Evolutionary conservation across 306 rosid genomes (phyloP).

Genomic region (Cucurbita ficifolia): DNA sequence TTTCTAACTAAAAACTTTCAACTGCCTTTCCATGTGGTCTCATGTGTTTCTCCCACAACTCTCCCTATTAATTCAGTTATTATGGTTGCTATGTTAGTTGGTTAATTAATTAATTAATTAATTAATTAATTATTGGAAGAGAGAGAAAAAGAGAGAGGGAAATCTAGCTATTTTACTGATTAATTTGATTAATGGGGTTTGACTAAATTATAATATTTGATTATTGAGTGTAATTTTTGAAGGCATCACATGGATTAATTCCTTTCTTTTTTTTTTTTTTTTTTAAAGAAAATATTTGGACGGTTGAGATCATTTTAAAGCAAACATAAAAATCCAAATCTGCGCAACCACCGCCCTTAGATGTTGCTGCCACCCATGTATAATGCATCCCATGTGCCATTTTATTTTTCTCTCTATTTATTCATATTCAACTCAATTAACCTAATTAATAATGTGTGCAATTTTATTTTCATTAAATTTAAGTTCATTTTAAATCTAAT

Average conservation of each 20-base stretch:
- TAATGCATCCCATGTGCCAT: conserved; percentile 7
- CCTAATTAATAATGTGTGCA: not conserved
- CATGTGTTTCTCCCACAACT: not conserved
- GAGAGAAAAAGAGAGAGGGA: not conserved
- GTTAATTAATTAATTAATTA: not conserved
- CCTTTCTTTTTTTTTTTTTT: not conserved
- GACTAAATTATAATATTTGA: not conserved
- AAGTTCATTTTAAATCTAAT: too few species aligned
- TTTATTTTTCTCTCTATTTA: not conserved
- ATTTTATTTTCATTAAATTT: not conserved
- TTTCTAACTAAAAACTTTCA: not conserved
- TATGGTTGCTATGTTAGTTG: conserved; percentile 4
- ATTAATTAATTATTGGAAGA: not conserved
- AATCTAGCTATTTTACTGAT: not conserved
- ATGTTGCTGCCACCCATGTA: not conserved
- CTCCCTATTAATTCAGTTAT: conserved; percentile 5
- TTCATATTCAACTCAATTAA: not conserved
- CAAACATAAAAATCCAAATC: conserved; percentile 5
- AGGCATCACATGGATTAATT: conserved; percentile 3
- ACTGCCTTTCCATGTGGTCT: not conserved
- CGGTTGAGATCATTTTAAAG: conserved; percentile 2
- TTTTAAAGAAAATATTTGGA: not conserved
- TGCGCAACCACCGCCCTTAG: conserved; percentile 4
- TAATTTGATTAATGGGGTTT: not conserved
- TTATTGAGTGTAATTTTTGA: conserved; percentile 2